Evolutionary conservation across 2,329 filamentous ascomycete genomes (phyloP), one percentile per base, ranked within the genome.

Genomic region (Pseudogymnoascus sp.): DNA sequence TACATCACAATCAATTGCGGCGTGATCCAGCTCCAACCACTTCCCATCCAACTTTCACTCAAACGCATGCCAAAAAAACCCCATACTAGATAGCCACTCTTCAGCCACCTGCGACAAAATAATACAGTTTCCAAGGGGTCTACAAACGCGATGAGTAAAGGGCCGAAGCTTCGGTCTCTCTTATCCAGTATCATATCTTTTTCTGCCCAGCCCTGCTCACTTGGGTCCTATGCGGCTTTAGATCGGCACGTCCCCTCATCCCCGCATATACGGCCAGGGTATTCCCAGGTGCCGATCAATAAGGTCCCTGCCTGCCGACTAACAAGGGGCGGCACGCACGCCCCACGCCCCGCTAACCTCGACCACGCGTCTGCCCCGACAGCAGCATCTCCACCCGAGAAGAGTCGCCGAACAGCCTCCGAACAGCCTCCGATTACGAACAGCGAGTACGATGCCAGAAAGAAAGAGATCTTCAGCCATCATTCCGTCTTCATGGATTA

Each of bases 261-360:
- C 49, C 49, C 16, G 49, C 49, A 56, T 56, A 56, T 6, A 34
- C 28, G 12, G n/a, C 16, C 49, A 34, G n/a, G 9, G 25, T 16
- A 9, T 14, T 28, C 49, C 49, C 28, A 6, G 28, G 7, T 16
- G 49, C 25, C 49, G 25, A 56, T 56, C 49, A 56, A n/a, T 53
- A 34, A 34, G 25, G 2, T 34, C 49, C 49, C 49, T 56, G 49
- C 6, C 9, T 18, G 49, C 49, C 28, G 49, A 56, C 28, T 56
- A 34, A 34, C 49, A 56, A 34, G 49, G 49, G 49, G 49, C 49
- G 16, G 49, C 49, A 56, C 49, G 49, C 28, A 56, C 49, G 5
- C 49, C 49, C 49, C 49, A 21, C 16, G 18, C 18, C 12, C 42
- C 46, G 46, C 46, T 53, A 53, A 34, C 12, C n/a, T 14, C 49